Evolutionary conservation across 2,329 filamentous ascomycete genomes (phyloP), one percentile per base, ranked within the genome.

Genomic region (Coniella vitis): DNA sequence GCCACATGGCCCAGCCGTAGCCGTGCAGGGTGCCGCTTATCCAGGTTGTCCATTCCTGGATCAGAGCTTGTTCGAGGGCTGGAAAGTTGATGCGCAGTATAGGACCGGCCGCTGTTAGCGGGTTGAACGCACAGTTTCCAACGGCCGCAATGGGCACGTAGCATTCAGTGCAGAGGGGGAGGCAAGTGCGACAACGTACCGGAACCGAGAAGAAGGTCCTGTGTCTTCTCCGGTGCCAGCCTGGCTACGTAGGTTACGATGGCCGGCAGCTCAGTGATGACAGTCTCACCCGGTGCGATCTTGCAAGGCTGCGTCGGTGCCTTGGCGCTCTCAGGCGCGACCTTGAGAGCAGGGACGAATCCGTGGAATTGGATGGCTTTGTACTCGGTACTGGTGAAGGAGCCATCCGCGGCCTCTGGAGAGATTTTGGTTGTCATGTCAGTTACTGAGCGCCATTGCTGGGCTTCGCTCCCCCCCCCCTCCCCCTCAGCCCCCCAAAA

Each of bases 211-310:
- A 42, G 4, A 25, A 42, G 16, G 3, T 32, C 19, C n/a, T n/a
- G n/a, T 5, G 25, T 10, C 17, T 7, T 34, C 17, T 42, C 40
- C 9, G 40, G 25, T 7, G 25, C 40, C 16, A 42, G 40, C 40
- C 16, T 34, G 25, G 25, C 57, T 40, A 66, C 60, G 54, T 63
- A 67, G 10, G 48, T 61, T 1, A 67, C 42, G 4, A 69, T 50
- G 3, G 65, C 66, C 0, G 60, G 58, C 44, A 61, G 54, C 44
- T 69, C 66, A 2, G 63, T 66, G 35, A 69, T 57, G 37, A 61
- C 31, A 1, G 32, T 46, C 13, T 60, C 54, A 8, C 52, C 49
- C 17, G 40, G 40, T 16, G 39, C 22, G 25, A 41, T 14, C n/a
- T 41, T 25, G 9, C 4, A 17, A 12, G 39, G n/a, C n/a, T 13